A percentile compares a stretch with the other conserved stretches of the same genome.
Conservation (phyloP, 2,329 filamentous ascomycete species). For the Coniochaeta hoffmannii region DNA sequence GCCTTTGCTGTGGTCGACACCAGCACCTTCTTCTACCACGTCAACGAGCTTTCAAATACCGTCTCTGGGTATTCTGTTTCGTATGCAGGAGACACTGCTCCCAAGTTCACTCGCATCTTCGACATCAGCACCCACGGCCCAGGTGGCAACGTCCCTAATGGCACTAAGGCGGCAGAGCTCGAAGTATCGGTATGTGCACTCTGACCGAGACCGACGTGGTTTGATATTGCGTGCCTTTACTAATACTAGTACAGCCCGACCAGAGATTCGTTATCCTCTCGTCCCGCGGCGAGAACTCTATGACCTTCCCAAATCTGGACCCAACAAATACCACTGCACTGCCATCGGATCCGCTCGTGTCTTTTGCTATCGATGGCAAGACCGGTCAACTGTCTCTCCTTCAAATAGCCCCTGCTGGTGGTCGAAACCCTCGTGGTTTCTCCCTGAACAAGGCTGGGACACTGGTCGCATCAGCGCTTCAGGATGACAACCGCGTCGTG, state of each 20-base stretch:
- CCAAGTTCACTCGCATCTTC: slow-evolving; percentile 40
- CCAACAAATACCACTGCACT: slow-evolving; percentile 32
- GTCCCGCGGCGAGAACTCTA: slow-evolving; percentile 45
- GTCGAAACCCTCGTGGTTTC: slow-evolving; percentile 59
- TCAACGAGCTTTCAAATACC: slow-evolving; percentile 51
- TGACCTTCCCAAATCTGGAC: not conserved
- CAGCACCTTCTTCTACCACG: slow-evolving; percentile 50
- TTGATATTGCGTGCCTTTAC: slow-evolving; percentile 2
- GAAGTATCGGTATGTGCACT: slow-evolving; percentile 45
- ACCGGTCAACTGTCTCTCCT: slow-evolving; percentile 48
- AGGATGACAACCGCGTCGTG: slow-evolving; percentile 53
- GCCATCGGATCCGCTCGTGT: slow-evolving; percentile 57
- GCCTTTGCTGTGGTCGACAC: slow-evolving; percentile 40
- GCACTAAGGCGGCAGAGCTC: slow-evolving; percentile 48
- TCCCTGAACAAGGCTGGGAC: slow-evolving; percentile 57
- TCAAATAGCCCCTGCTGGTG: slow-evolving; percentile 55
- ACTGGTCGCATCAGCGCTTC: slow-evolving; percentile 58
- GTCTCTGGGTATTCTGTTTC: slow-evolving; percentile 49
- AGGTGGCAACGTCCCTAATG: slow-evolving; percentile 28
- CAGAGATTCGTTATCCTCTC: slow-evolving; percentile 58
- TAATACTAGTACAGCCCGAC: slow-evolving; percentile 36
- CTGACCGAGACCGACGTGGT: not conserved
- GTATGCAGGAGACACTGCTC: slow-evolving; percentile 35
- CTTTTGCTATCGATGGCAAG: slow-evolving; percentile 44
- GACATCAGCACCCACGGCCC: slow-evolving; percentile 42